phyloP scores from a whole-genome alignment of 2,329 filamentous ascomycete species.

The Geoglossum cookeanum region DNA sequence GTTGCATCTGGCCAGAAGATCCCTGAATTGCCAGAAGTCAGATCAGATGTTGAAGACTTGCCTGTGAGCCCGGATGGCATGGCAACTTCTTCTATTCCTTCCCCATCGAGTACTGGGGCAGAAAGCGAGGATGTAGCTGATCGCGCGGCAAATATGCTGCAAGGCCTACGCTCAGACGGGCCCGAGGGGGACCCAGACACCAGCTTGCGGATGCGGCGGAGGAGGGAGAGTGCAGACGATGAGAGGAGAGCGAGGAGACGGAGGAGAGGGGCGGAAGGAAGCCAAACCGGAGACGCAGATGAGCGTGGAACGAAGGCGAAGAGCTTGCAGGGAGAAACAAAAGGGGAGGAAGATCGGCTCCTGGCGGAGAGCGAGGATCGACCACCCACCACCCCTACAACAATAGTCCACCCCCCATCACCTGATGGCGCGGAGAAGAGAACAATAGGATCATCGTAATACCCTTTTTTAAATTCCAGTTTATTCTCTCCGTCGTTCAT shows the following conservation, averaged over 20 bases:
- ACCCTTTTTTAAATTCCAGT: background rate
- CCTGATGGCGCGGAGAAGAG: slow-evolving; percentile 1
- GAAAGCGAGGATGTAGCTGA: slow-evolving; percentile 61
- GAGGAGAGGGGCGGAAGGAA: slow-evolving; percentile 25
- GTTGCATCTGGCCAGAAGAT: slow-evolving; percentile 78
- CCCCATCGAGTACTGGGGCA: slow-evolving; percentile 17
- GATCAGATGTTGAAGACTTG: slow-evolving; percentile 30
- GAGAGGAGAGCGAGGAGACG: slow-evolving; percentile 50
- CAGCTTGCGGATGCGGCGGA: slow-evolving; percentile 35
- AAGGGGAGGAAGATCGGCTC: background rate
- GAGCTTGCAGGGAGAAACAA: background rate
- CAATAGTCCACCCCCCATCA: slow-evolving; percentile 4
- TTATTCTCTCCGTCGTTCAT: no score
- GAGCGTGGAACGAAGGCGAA: background rate
- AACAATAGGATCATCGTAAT: background rate
- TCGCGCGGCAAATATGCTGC: slow-evolving; percentile 62
- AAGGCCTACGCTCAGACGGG: slow-evolving; percentile 54
- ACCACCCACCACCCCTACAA: slow-evolving; percentile 1
- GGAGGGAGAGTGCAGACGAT: slow-evolving; percentile 60
- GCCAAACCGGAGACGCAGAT: background rate
- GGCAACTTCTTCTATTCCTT: slow-evolving; percentile 14
- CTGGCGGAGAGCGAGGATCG: background rate
- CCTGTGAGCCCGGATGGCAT: slow-evolving; percentile 30
- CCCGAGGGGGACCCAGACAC: slow-evolving; percentile 33
- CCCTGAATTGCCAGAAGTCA: slow-evolving; percentile 44